Evolutionary conservation across 768 basidiomycete genomes (phyloP).

Genomic region (Mycena venus): DNA sequence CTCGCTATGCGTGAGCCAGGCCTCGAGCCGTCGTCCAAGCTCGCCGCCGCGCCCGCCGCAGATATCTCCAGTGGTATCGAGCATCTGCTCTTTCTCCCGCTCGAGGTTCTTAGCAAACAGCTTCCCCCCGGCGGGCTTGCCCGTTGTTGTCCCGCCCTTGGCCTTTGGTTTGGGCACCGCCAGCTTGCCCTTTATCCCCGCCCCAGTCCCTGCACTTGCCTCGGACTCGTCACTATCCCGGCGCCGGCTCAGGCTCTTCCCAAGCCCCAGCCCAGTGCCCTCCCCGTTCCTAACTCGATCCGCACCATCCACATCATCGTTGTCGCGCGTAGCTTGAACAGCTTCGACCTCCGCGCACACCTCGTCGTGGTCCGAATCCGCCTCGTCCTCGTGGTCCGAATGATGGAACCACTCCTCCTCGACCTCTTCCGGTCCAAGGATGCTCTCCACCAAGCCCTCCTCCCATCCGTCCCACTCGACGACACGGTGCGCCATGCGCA

Average conservation of each 20-base stretch:
- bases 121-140: conserved; percentile 58
- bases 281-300: background rate
- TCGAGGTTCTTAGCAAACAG: conserved; percentile 63
- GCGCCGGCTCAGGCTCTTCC: conserved; percentile 28
- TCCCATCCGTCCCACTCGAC: conserved; percentile 95
- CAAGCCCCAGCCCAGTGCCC: background rate
- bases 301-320: background rate
- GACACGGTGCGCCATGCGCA: conserved; percentile 85
- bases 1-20: conserved; percentile 71
- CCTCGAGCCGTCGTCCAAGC: conserved; percentile 80
- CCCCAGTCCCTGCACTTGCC: background rate
- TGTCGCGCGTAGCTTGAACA: background rate
- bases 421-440: conserved; percentile 78
- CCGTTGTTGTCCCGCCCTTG: conserved; percentile 41
- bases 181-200: conserved; percentile 13
- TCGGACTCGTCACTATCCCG: conserved; percentile 8
- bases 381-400: conserved; percentile 5
- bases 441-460: conserved; percentile 82
- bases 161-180: conserved; percentile 5
- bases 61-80: conserved; percentile 80
- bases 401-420: conserved; percentile 80
- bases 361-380: background rate
- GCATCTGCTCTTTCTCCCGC: conserved; percentile 76
- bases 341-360: background rate
- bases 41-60: conserved; percentile 87